Percentiles rank a stretch among this genome's conserved stretches.
Conservation (phyloP, 371 early-diverging fungal genomes). For the Haplosporangium sp. region DNA sequence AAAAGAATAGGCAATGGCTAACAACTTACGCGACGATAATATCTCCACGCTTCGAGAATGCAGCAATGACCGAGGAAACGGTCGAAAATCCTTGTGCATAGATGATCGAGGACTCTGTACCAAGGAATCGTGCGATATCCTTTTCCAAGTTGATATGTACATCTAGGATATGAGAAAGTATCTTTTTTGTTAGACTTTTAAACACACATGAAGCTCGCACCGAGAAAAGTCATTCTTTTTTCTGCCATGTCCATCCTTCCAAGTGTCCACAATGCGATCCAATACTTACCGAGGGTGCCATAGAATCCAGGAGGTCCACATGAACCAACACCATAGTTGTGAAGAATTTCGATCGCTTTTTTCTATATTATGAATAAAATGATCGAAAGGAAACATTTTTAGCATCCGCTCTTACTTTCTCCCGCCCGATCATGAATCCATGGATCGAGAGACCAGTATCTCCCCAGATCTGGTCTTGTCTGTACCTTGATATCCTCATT, state of each 20-base stretch:
- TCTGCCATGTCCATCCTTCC: no score
- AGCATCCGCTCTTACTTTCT: background rate
- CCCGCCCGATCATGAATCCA: background rate
- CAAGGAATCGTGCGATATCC: constrained; percentile 89
- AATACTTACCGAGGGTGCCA: constrained; percentile 85
- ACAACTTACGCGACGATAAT: constrained; percentile 84
- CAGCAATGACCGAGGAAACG: constrained; percentile 95
- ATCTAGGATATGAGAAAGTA: constrained; percentile 62
- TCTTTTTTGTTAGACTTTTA: no score
- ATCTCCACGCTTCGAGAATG: constrained; percentile 98
- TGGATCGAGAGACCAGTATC: background rate
- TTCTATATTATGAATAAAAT: constrained; percentile 57
- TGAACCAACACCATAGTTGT: constrained; percentile 98
- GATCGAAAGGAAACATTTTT: background rate
- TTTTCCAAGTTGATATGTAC: constrained; percentile 97
- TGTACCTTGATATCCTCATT: constrained; percentile 77
- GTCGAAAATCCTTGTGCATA: constrained; percentile 98
- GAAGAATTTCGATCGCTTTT: constrained; percentile 89
- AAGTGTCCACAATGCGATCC: background rate
- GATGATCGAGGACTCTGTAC: constrained; percentile 93
- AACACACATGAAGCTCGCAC: no score
- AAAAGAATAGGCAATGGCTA: no score
- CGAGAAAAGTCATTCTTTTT: no score
- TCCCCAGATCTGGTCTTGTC: background rate
- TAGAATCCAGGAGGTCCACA: constrained; percentile 99